Evolutionary conservation across 495 filamentous ascomycete genomes (phyloP).

Genomic region (Neurospora africana): DNA sequence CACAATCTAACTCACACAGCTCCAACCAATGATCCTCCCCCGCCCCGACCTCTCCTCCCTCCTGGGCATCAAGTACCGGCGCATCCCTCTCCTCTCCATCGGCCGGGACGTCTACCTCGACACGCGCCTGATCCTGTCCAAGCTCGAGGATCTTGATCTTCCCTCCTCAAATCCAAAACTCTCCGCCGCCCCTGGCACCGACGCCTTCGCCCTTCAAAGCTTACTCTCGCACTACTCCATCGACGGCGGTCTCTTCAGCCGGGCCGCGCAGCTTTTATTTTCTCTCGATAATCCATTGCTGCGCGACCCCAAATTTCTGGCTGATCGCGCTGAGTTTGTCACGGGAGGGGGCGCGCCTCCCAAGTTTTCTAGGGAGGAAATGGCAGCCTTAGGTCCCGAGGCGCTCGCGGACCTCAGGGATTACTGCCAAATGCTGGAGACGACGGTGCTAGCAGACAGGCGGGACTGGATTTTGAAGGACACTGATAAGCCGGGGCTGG

Average conservation of each 20-base stretch:
- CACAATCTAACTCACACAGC: conserved; percentile 16
- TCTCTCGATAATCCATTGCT: conserved; percentile 37
- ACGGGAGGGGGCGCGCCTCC: conserved; percentile 5
- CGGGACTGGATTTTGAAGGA: conserved; percentile 42
- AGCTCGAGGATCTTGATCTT: conserved; percentile 36
- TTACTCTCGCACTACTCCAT: conserved; percentile 19
- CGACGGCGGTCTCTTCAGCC: conserved; percentile 39
- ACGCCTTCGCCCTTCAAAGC: conserved; percentile 8
- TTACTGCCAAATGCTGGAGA: conserved; percentile 41
- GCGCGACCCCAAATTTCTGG: conserved; percentile 37
- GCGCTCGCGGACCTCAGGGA: conserved; percentile 32
- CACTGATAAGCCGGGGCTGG: conserved; percentile 33
- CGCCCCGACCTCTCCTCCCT: conserved; percentile 42
- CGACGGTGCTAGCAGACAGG: conserved; percentile 43
- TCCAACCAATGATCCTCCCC: conserved; percentile 49
- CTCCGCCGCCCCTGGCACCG: conserved; percentile 4
- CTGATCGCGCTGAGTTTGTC: conserved; percentile 40
- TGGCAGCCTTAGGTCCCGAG: conserved; percentile 31
- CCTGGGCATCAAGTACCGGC: conserved; percentile 50
- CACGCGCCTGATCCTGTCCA: conserved; percentile 47
- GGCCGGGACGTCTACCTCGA: conserved; percentile 48
- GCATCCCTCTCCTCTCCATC: conserved; percentile 53
- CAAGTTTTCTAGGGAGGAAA: not conserved
- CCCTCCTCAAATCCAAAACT: not conserved
- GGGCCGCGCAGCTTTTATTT: conserved; percentile 32